phyloP scores from a whole-genome alignment of 345 rosid genomes.

The Ricinus communis region DNA sequence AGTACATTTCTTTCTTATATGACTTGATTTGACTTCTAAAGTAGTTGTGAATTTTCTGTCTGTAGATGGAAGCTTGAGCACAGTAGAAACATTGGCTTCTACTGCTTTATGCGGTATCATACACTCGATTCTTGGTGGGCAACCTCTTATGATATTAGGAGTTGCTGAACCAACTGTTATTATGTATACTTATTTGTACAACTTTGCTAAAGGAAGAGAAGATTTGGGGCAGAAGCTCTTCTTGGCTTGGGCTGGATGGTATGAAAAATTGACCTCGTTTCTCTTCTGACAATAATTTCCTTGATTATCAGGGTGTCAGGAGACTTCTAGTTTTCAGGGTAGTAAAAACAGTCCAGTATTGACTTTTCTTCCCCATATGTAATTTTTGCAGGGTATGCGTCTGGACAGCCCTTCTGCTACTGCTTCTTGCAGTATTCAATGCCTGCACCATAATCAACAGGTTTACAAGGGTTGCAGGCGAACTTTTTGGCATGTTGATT shows the following conservation, averaged over 20 bases:
- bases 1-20: no score
- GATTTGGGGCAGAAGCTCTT: slow-evolving; percentile 60
- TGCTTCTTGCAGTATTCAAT: slow-evolving; percentile 58
- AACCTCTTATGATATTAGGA: slow-evolving; percentile 73
- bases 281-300: not conserved
- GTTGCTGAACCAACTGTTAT: slow-evolving; percentile 90
- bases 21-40: no score
- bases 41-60: not conserved
- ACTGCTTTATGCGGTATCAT: slow-evolving; percentile 80
- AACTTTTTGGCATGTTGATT: slow-evolving; percentile 82
- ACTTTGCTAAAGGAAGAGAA: slow-evolving; percentile 62
- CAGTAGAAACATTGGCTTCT: slow-evolving; percentile 70
- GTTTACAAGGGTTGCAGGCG: slow-evolving; percentile 83
- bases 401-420: slow-evolving; percentile 79
- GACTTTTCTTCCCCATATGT: not conserved
- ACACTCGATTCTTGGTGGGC: slow-evolving; percentile 82
- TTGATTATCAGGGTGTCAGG: not conserved
- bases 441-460: slow-evolving; percentile 65
- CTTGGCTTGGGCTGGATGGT: slow-evolving; percentile 95
- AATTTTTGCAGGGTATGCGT: slow-evolving; percentile 68
- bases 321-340: no score
- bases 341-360: no score
- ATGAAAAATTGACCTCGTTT: not conserved
- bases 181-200: slow-evolving; percentile 72
- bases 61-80: slow-evolving; percentile 71